A percentile compares a stretch with the other conserved stretches of the same genome.
Conservation (phyloP, 140 eudicot species). For the Stevia rebaudiana region DNA sequence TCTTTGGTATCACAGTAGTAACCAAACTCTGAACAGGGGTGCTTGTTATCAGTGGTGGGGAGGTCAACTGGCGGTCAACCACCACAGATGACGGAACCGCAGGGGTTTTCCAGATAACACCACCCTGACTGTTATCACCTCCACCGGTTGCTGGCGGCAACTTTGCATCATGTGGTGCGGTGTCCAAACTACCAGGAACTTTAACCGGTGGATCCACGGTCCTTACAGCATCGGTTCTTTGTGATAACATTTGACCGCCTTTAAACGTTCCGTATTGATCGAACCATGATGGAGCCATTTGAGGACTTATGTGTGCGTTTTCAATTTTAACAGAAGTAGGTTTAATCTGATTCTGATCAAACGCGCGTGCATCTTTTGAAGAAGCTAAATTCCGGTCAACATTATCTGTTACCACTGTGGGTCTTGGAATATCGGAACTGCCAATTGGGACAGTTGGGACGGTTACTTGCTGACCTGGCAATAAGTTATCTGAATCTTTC, state of each 20-base stretch:
- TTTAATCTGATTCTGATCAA: slow-evolving; percentile 37
- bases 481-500: slow-evolving; percentile 40
- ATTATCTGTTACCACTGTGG: slow-evolving; percentile 25
- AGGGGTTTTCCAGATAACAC: slow-evolving; percentile 23
- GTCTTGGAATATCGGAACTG: slow-evolving; percentile 38
- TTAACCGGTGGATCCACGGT: slow-evolving; percentile 41
- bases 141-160: slow-evolving; percentile 30
- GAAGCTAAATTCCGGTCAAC: slow-evolving; percentile 29
- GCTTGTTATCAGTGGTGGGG: slow-evolving; percentile 24
- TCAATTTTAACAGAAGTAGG: slow-evolving; percentile 41
- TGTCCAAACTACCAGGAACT: slow-evolving; percentile 36
- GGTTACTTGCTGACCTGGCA: slow-evolving; percentile 29
- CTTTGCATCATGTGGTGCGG: slow-evolving; percentile 23
- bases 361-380: slow-evolving; percentile 31
- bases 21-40: slow-evolving; percentile 28
- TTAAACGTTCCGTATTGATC: slow-evolving; percentile 61
- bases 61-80: slow-evolving; percentile 28
- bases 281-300: slow-evolving; percentile 93
- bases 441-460: slow-evolving; percentile 32
- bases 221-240: slow-evolving; percentile 27
- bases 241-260: slow-evolving; percentile 50
- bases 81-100: slow-evolving; percentile 22
- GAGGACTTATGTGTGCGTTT: slow-evolving; percentile 52
- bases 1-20: slow-evolving; percentile 39
- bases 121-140: slow-evolving; percentile 33